Percentiles rank a stretch among this genome's conserved stretches.
Evolutionary conservation across 345 rosid genomes (phyloP).

Genomic region (Populus euphratica): DNA sequence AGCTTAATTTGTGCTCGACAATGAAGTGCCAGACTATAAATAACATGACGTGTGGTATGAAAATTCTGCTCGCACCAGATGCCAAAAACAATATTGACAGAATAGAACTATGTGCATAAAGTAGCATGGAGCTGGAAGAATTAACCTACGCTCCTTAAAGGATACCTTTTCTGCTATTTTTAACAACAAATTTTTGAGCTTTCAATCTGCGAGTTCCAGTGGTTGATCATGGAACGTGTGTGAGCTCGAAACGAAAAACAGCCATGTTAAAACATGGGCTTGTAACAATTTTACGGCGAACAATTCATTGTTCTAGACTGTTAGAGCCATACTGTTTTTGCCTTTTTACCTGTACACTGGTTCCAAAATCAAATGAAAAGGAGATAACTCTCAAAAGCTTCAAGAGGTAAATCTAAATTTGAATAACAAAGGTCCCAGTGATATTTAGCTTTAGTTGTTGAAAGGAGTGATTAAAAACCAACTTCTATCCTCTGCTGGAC

Average conservation of each 20-base stretch:
- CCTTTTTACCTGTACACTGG: too few species aligned
- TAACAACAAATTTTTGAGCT: background rate
- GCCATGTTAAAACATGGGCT: too few species aligned
- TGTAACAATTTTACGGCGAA: too few species aligned
- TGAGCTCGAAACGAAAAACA: too few species aligned
- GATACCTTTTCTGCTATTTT: background rate
- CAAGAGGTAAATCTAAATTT: background rate
- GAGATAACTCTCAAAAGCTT: too few species aligned
- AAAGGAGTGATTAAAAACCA: background rate
- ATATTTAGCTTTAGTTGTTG: background rate
- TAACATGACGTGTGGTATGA: background rate
- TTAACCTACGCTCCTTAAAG: background rate
- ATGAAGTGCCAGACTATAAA: slow-evolving; percentile 32
- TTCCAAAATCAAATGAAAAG: too few species aligned
- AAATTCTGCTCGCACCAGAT: background rate
- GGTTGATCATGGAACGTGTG: background rate
- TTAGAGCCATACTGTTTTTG: too few species aligned
- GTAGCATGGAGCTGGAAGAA: background rate
- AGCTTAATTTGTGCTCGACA: slow-evolving; percentile 45
- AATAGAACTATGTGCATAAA: too few species aligned
- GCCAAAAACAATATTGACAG: background rate
- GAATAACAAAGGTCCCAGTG: background rate
- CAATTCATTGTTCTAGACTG: too few species aligned
- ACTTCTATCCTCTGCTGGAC: background rate
- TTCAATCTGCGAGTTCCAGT: background rate